phyloP scores from a whole-genome alignment of 1,284 basidiomycete species.

The Sparassis latifolia region DNA sequence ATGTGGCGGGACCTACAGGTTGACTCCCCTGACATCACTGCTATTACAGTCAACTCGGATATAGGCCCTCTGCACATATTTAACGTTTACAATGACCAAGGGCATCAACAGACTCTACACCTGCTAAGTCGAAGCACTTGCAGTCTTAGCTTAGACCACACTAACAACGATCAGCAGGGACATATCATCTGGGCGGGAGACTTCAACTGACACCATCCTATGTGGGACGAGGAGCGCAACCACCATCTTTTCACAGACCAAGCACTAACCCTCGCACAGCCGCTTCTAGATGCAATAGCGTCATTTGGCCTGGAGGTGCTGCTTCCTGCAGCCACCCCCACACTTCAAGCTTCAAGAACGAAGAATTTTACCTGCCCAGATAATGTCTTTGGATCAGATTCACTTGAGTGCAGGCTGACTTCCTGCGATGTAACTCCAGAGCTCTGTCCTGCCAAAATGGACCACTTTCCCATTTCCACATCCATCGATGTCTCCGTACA shows the following conservation, averaged over 20 bases:
- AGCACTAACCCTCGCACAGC: constrained; percentile 12
- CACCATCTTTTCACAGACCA: constrained; percentile 27
- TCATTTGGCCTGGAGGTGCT: constrained; percentile 18
- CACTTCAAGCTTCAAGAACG: constrained; percentile 17
- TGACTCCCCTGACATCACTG: constrained; percentile 21
- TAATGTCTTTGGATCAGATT: constrained; percentile 25
- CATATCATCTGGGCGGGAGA: constrained; percentile 34
- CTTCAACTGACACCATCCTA: constrained; percentile 44
- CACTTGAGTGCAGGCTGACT: constrained; percentile 11
- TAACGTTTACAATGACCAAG: constrained; percentile 33
- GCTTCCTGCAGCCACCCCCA: constrained; percentile 24
- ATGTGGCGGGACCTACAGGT: constrained; percentile 19
- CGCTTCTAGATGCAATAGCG: constrained; percentile 16
- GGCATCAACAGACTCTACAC: constrained; percentile 15
- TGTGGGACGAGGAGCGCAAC: constrained; percentile 37
- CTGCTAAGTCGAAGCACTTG: constrained; percentile 3
- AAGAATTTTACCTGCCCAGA: constrained; percentile 27
- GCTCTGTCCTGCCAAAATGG: constrained; percentile 12
- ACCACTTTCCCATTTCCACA: constrained; percentile 24
- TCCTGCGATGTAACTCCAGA: constrained; percentile 13
- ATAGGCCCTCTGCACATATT: constrained; percentile 17
- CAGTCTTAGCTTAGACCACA: background rate
- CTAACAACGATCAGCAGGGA: background rate
- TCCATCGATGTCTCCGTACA: constrained; percentile 4
- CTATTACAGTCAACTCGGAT: constrained; percentile 13